Conservation (phyloP, 2,329 filamentous ascomycete genomes). For the Calonectria montana region DNA sequence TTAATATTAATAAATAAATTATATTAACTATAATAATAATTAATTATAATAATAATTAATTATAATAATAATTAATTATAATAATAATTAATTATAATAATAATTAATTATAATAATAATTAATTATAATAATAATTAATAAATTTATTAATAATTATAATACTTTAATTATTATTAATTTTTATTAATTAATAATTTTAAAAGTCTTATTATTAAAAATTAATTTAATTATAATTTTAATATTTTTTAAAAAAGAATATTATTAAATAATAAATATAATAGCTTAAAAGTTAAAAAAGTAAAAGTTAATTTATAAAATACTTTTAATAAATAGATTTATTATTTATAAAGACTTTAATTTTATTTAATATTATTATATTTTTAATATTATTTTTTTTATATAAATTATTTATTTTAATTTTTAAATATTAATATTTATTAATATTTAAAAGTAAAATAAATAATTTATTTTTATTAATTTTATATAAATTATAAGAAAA, state of each 20-base stretch:
- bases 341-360: constrained; percentile 1
- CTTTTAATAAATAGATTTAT: constrained; percentile 11
- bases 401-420: no score
- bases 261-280: not conserved
- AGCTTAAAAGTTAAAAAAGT: not conserved
- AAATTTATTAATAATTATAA: not conserved
- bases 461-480: no score
- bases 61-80: no score
- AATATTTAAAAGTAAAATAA: no score
- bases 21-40: no score
- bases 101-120: not conserved
- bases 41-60: no score
- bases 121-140: not conserved
- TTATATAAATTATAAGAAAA: no score
- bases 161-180: constrained; percentile 9
- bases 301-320: not conserved
- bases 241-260: not conserved
- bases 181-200: not conserved
- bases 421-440: no score
- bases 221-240: not conserved
- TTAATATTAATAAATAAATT: not conserved
- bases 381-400: no score
- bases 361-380: no score
- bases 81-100: not conserved
- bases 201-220: not conserved